Evolutionary conservation across 2,329 filamentous ascomycete genomes (phyloP).

Genomic region (Ophiocordyceps unilateralis): DNA sequence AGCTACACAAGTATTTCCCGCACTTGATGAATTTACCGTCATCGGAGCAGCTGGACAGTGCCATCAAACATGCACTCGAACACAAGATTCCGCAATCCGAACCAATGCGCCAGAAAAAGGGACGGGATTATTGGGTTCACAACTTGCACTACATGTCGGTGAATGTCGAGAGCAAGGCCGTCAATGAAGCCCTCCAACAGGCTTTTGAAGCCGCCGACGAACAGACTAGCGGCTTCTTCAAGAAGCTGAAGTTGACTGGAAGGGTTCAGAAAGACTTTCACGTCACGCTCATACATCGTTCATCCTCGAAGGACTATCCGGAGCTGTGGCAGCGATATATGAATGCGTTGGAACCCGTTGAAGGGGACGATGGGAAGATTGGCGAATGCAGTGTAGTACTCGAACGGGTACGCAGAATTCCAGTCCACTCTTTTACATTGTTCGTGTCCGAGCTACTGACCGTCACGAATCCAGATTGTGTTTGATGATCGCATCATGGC

Average conservation of each 20-base stretch:
- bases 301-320: slow-evolving; percentile 38
- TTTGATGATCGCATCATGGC: slow-evolving; percentile 84
- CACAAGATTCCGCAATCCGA: slow-evolving; percentile 38
- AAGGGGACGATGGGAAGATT: slow-evolving; percentile 19
- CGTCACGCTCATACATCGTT: slow-evolving; percentile 81
- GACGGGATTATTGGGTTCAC: background rate
- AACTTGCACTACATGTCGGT: slow-evolving; percentile 37
- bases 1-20: slow-evolving; percentile 63
- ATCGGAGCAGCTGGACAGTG: slow-evolving; percentile 57
- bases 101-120: background rate
- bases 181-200: slow-evolving; percentile 43
- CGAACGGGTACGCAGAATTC: slow-evolving; percentile 31
- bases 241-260: slow-evolving; percentile 51
- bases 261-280: slow-evolving; percentile 80
- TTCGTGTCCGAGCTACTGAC: background rate
- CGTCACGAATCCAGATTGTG: slow-evolving; percentile 35
- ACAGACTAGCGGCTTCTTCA: slow-evolving; percentile 43
- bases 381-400: slow-evolving; percentile 48
- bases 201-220: slow-evolving; percentile 42
- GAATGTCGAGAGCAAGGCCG: slow-evolving; percentile 22
- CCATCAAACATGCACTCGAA: slow-evolving; percentile 56
- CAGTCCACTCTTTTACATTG: background rate
- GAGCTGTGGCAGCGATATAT: slow-evolving; percentile 62
- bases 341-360: slow-evolving; percentile 32
- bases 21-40: slow-evolving; percentile 59